Conservation (phyloP, 2,329 filamentous ascomycete species). For the Cladosporium sp. region DNA sequence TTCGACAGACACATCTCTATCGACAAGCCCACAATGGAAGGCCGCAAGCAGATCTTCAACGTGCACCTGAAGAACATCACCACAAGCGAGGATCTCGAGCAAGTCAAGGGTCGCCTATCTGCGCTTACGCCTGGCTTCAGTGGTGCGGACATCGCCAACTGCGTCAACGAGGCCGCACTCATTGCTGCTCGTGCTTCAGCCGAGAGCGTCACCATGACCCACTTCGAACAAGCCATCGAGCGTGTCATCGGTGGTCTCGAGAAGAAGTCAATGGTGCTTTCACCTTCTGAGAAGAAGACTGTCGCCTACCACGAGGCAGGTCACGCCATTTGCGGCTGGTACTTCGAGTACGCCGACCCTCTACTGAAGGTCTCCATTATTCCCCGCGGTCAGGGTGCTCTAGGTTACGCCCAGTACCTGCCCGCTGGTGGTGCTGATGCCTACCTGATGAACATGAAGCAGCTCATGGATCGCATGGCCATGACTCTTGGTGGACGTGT, state of each 20-base stretch:
- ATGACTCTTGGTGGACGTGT: constrained; percentile 97
- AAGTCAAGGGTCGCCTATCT: constrained; percentile 82
- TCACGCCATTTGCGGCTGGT: constrained; percentile 98
- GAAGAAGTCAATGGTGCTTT: constrained; percentile 93
- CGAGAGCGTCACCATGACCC: constrained; percentile 76
- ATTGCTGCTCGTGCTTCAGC: constrained; percentile 86
- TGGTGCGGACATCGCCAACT: constrained; percentile 97
- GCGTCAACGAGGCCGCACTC: constrained; percentile 93
- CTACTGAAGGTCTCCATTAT: constrained; percentile 98
- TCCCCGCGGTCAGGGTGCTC: constrained; percentile 85
- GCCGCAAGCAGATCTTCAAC: constrained; percentile 90
- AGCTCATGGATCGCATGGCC: constrained; percentile 99
- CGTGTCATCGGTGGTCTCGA: constrained; percentile 94
- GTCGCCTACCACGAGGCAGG: constrained; percentile 98
- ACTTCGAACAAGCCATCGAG: constrained; percentile 98
- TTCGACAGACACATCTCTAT: constrained; percentile 97
- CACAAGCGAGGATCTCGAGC: constrained; percentile 84
- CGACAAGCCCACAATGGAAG: constrained; percentile 94
- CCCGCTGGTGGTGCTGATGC: constrained; percentile 85
- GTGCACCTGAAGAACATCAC: constrained; percentile 95
- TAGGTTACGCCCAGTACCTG: constrained; percentile 97
- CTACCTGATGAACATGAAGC: constrained; percentile 92
- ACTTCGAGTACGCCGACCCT: constrained; percentile 92
- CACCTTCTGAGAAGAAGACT: constrained; percentile 89
- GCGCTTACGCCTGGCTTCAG: constrained; percentile 95